Conservation (phyloP, 2,329 filamentous ascomycete species). For the Ophidiomyces ophidiicola region DNA sequence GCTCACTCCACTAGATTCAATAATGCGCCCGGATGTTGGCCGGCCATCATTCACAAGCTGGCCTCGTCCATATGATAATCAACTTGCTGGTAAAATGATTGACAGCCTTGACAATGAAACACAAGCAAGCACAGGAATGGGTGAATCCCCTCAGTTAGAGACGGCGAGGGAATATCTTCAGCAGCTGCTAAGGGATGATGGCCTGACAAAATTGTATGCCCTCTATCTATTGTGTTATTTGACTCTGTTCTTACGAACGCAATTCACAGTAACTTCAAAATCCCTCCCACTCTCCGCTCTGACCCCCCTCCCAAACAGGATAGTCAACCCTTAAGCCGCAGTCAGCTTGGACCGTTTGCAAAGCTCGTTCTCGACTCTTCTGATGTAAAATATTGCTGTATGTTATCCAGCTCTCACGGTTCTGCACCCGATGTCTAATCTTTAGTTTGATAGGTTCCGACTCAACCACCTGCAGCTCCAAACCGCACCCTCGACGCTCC, state of each 20-base stretch:
- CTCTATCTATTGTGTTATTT: background rate
- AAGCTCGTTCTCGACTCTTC: slow-evolving; percentile 42
- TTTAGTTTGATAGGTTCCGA: slow-evolving; percentile 24
- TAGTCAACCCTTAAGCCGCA: slow-evolving; percentile 19
- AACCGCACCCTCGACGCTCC: slow-evolving; percentile 15
- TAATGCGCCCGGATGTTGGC: slow-evolving; percentile 32
- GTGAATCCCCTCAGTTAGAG: slow-evolving; percentile 51
- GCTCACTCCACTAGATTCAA: slow-evolving; percentile 25
- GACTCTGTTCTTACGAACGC: background rate
- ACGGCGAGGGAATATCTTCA: slow-evolving; percentile 63
- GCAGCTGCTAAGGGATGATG: slow-evolving; percentile 44
- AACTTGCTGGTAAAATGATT: slow-evolving; percentile 42
- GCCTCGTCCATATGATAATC: slow-evolving; percentile 38
- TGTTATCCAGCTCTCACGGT: slow-evolving; percentile 14
- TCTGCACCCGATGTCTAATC: slow-evolving; percentile 1
- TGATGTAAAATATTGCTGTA: slow-evolving; percentile 35
- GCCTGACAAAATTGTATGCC: slow-evolving; percentile 10
- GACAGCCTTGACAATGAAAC: slow-evolving; percentile 62
- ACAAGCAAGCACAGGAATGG: slow-evolving; percentile 41
- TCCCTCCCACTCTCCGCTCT: slow-evolving; percentile 22
- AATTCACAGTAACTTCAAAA: slow-evolving; percentile 35
- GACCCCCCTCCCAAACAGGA: slow-evolving; percentile 15
- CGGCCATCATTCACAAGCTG: slow-evolving; percentile 27
- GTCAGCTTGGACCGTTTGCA: slow-evolving; percentile 41
- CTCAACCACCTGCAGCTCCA: slow-evolving; percentile 18